Evolutionary conservation across 768 basidiomycete species (phyloP), one percentile per base, ranked within the genome.

Genomic region (Trametes meyenii): DNA sequence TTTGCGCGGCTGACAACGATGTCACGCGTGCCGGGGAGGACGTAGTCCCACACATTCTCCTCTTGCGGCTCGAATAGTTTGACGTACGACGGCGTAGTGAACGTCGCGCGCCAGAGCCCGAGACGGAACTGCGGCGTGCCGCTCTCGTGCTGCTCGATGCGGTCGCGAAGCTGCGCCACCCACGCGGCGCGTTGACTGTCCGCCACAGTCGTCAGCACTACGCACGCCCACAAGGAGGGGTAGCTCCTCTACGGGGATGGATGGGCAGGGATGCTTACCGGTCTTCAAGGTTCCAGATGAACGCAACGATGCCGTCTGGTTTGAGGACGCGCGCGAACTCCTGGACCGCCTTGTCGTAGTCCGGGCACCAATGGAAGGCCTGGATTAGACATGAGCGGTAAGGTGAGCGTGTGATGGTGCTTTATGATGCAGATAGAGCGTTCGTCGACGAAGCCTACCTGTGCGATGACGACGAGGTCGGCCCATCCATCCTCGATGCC

Each of bases 331-430:
- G 85, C 8, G 85, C 81, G 66, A 96, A 91, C 71, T 97, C 95
- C 0, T 74, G 74, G 19, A 84, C 80, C 0, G 95, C 93, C 54
- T 77, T 78, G 48, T 85, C 82, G 70, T 86, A 89, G 71, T 95
- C 84, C 11, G 88, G 89, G 63, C 90, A 91, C 96, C 96, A 98
- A 76, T 98, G 96, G 73, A 88, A 97, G 16, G 96, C 96, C 87
- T 96, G 59, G 49, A 29, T 42, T 42, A 50, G 61, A 68, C 19
- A 35, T 14, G 44, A 29, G 49, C 42, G 5, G 16, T 33, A 33
- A 61, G 29, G 24, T 3, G 35, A 35, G 11, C 16, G 26, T 21
- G 36, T 35, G 16, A 16, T 6, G 45, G 43, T 17, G 23, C 17
- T 36, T n/a, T 21, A 16, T 19, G 11, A 2, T 14, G 17, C 14